These are phyloP conservation scores for Linnemannia exigua DNA, from an alignment of 192 early-diverging fungal genomes.

Conservation along the genomic window DNA sequence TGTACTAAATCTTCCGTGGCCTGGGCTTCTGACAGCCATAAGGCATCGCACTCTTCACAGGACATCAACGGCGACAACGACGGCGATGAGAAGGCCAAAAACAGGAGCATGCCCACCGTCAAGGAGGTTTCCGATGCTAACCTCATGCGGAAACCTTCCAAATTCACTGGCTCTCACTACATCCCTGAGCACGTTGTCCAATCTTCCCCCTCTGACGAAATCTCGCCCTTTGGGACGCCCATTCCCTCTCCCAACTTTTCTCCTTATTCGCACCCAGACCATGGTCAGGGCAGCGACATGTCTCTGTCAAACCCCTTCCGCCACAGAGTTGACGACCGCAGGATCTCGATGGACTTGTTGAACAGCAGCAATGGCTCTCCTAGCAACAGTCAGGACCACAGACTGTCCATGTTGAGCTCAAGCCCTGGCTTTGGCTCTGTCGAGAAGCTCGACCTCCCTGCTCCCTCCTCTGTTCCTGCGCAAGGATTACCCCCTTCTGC, in stretches of 20 bases:
- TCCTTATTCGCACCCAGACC: constrained; percentile 38
- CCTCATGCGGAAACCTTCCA: constrained; percentile 17
- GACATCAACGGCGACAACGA: not conserved
- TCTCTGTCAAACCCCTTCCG: constrained; percentile 41
- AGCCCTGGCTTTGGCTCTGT: not conserved
- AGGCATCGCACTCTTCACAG: not conserved
- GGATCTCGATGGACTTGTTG: constrained; percentile 24
- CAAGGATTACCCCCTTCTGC: not conserved
- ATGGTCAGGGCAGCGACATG: constrained; percentile 33
- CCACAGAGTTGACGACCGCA: not conserved
- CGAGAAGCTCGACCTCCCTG: not conserved
- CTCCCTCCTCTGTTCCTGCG: not conserved
- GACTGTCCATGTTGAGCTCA: not conserved
- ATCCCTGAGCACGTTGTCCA: constrained; percentile 18
- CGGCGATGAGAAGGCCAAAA: constrained; percentile 9
- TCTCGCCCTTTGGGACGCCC: constrained; percentile 15
- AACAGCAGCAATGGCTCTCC: not conserved
- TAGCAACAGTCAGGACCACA: not conserved
- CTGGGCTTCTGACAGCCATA: constrained; percentile 22
- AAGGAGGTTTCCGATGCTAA: not conserved
- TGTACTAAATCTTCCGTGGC: constrained; percentile 24
- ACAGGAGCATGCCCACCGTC: not conserved
- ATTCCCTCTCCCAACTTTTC: constrained; percentile 27
- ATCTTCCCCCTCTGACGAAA: not conserved
- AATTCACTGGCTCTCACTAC: constrained; percentile 46